phyloP scores from a whole-genome alignment of 2,329 filamentous ascomycete species.

The Claviceps quebecensis region DNA sequence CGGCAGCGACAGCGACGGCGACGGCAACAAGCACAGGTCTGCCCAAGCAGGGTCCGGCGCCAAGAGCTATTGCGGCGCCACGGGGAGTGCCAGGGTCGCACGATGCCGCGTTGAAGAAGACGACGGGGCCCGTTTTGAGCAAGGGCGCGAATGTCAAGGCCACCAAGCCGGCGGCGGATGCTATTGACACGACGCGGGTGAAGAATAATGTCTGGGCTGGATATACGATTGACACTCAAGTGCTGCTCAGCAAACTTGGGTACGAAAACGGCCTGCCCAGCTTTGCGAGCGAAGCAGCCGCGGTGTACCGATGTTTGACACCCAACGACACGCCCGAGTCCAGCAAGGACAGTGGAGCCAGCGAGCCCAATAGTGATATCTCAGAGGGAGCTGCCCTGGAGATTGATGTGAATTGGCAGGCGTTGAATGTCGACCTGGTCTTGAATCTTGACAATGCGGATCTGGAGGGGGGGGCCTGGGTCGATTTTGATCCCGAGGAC shows the following conservation, averaged over 20 bases:
- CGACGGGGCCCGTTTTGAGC: conserved; percentile 32
- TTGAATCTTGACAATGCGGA: conserved; percentile 26
- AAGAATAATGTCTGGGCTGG: conserved; percentile 21
- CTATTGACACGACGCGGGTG: neutral
- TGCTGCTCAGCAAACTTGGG: conserved; percentile 20
- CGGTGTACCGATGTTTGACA: conserved; percentile 35
- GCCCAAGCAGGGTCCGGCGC: conserved; percentile 36
- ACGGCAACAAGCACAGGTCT: conserved; percentile 27
- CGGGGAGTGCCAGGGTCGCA: conserved; percentile 30
- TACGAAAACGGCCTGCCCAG: conserved; percentile 24
- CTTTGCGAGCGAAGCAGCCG: conserved; percentile 20
- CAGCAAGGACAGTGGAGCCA: conserved; percentile 43
- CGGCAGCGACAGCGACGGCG: conserved; percentile 21
- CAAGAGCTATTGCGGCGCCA: conserved; percentile 27
- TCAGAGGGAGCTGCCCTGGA: conserved; percentile 40
- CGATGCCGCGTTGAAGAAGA: conserved; percentile 36
- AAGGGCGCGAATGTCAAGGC: conserved; percentile 23
- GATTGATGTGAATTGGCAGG: conserved; percentile 36
- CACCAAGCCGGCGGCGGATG: conserved; percentile 14
- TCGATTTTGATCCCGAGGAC: conserved; percentile 17
- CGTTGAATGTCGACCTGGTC: conserved; percentile 31
- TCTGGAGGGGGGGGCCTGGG: conserved; percentile 10
- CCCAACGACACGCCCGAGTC: conserved; percentile 53
- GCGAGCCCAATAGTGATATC: conserved; percentile 49
- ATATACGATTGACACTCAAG: conserved; percentile 38